Percentiles rank a stretch among this genome's conserved stretches.
These are phyloP conservation scores for Micromonas pusilla DNA, from an alignment of 139 green algal genomes.

Conservation along the genomic window DNA sequence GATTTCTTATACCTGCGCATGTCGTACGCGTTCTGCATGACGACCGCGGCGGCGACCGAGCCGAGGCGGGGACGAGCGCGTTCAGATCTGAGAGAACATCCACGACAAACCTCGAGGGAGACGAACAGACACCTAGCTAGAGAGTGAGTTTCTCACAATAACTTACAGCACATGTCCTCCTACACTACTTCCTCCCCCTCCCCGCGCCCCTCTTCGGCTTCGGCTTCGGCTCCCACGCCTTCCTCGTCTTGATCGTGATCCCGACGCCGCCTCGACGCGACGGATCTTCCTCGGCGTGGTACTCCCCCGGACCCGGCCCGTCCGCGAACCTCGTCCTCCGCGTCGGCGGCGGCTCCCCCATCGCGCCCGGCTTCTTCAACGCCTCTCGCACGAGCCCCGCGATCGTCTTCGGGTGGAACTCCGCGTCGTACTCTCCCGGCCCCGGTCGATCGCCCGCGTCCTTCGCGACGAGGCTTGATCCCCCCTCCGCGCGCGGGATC, in stretches of 20 bases:
- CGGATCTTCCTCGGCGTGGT: background rate
- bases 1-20: too few relatives aligned
- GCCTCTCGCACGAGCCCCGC: background rate
- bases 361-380: background rate
- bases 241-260: background rate
- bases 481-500: background rate
- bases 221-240: background rate
- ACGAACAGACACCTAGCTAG: too few relatives aligned
- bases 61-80: too few relatives aligned
- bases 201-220: background rate
- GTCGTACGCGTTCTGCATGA: too few relatives aligned
- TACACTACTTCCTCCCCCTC: too few relatives aligned
- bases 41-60: too few relatives aligned
- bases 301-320: background rate
- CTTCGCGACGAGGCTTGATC: background rate
- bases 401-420: background rate
- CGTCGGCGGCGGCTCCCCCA: background rate
- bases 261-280: too few relatives aligned
- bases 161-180: too few relatives aligned
- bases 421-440: background rate
- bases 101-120: too few relatives aligned
- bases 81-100: too few relatives aligned
- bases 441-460: background rate
- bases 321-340: background rate
- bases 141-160: too few relatives aligned